A percentile compares a stretch with the other conserved stretches of the same genome.
phyloP scores from a whole-genome alignment of 148 eudicot species.

The Chenopodium formosanum region DNA sequence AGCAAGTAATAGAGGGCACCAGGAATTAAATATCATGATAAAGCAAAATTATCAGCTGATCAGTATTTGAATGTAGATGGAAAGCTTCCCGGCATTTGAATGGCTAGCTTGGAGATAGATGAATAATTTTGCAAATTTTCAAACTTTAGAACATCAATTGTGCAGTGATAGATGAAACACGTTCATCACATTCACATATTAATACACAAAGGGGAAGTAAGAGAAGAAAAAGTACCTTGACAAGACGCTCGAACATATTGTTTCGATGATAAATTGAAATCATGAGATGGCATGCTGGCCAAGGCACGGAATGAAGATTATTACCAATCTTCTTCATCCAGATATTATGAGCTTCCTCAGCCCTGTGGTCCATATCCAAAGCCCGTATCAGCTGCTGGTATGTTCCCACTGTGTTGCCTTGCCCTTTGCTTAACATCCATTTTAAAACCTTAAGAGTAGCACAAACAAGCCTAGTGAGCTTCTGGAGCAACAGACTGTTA shows the following conservation, averaged over 20 bases:
- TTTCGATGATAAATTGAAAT: conserved; percentile 79
- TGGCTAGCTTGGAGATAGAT: neutral
- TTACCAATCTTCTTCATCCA: conserved; percentile 83
- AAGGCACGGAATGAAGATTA: conserved; percentile 80
- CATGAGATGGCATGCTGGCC: conserved; percentile 78
- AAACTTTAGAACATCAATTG: neutral
- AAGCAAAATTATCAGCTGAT: neutral
- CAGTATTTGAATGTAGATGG: neutral
- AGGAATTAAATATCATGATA: neutral
- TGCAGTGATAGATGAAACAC: neutral
- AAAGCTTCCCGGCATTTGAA: neutral
- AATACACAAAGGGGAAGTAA: neutral
- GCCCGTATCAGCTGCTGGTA: conserved; percentile 83
- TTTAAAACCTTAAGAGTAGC: conserved; percentile 52
- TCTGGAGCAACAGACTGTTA: neutral
- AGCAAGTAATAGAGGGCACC: neutral
- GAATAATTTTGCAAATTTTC: neutral
- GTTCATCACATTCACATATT: neutral
- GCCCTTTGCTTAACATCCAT: conserved; percentile 98
- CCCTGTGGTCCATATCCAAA: conserved; percentile 82
- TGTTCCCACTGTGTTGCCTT: conserved; percentile 78
- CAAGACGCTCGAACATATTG: conserved; percentile 66
- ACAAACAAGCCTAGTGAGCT: conserved; percentile 1
- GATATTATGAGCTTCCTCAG: conserved; percentile 74
- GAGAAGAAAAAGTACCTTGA: conserved; percentile 37